Evolutionary conservation across 2,329 filamentous ascomycete genomes (phyloP).

Genomic region (Sarocladium kiliense): DNA sequence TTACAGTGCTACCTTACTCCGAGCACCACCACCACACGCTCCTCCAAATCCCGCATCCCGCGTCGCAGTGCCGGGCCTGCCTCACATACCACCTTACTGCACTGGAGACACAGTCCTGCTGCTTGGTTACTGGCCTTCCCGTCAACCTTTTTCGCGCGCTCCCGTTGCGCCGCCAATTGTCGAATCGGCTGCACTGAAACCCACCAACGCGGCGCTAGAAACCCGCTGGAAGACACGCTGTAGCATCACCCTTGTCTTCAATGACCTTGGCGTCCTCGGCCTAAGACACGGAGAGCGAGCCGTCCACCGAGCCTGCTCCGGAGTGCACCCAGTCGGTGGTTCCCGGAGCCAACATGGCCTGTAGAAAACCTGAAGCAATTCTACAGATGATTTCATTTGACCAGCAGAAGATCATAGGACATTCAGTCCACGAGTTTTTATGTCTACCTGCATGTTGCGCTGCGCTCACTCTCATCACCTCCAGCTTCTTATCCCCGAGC

Average conservation of each 20-base stretch:
- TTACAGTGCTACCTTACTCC: neutral
- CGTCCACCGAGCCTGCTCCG: slow-evolving; percentile 10
- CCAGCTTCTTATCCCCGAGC: neutral
- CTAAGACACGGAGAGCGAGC: slow-evolving; percentile 16
- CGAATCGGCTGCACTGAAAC: slow-evolving; percentile 2
- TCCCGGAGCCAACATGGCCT: no score
- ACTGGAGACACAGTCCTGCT: no score
- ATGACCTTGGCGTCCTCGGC: slow-evolving; percentile 11
- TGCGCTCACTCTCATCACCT: neutral
- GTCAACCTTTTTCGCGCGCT: neutral
- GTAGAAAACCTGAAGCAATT: no score
- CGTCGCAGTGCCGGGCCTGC: neutral
- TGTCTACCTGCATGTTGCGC: neutral
- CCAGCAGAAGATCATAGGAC: no score
- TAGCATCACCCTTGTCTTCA: neutral
- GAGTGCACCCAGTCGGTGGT: no score
- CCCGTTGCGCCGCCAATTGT: neutral
- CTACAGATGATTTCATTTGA: no score
- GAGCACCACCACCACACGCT: no score
- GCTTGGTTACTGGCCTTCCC: neutral
- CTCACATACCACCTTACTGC: no score
- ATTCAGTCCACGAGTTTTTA: no score
- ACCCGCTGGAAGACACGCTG: neutral
- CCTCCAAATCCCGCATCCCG: slow-evolving; percentile 6
- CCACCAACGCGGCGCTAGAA: slow-evolving; percentile 1